These are phyloP conservation scores for Oryza glumipatula DNA, from an alignment of 176 grass and related monocot genomes.

Conservation along the genomic window DNA sequence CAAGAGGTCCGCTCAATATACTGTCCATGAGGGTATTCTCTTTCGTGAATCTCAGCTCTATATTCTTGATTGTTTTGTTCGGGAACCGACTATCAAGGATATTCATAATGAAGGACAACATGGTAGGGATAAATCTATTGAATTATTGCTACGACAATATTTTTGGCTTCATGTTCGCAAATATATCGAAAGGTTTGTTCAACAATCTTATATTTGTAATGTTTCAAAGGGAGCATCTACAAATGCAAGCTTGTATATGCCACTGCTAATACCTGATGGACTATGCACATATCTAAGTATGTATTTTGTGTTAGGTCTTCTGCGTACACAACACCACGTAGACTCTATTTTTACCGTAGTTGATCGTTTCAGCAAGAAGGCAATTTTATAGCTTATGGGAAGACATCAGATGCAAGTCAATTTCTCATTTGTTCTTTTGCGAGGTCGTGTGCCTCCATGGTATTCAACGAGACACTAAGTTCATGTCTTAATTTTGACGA, in stretches of 20 bases:
- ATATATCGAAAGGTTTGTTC: slow-evolving; percentile 23
- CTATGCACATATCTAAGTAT: slow-evolving; percentile 13
- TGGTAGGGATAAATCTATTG: not conserved
- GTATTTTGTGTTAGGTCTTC: slow-evolving; percentile 32
- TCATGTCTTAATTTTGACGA: too few species aligned
- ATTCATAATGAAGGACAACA: not conserved
- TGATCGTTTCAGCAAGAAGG: too few species aligned
- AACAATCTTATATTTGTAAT: not conserved
- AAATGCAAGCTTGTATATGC: slow-evolving; percentile 16
- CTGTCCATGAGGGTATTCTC: slow-evolving; percentile 21
- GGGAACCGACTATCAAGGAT: slow-evolving; percentile 19
- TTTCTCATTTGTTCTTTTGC: too few species aligned
- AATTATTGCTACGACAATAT: slow-evolving; percentile 6
- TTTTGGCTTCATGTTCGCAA: slow-evolving; percentile 20
- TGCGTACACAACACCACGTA: too few species aligned
- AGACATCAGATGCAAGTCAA: too few species aligned
- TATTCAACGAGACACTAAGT: too few species aligned
- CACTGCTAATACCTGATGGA: slow-evolving; percentile 1
- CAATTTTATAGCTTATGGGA: too few species aligned
- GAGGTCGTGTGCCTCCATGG: too few species aligned
- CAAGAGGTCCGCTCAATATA: not conserved
- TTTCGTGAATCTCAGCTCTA: not conserved
- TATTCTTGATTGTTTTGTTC: slow-evolving; percentile 17
- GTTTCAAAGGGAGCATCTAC: not conserved
- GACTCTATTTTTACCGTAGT: too few species aligned